Conservation (phyloP, 2,329 filamentous ascomycete genomes). For the Diaporthe ampelina region DNA sequence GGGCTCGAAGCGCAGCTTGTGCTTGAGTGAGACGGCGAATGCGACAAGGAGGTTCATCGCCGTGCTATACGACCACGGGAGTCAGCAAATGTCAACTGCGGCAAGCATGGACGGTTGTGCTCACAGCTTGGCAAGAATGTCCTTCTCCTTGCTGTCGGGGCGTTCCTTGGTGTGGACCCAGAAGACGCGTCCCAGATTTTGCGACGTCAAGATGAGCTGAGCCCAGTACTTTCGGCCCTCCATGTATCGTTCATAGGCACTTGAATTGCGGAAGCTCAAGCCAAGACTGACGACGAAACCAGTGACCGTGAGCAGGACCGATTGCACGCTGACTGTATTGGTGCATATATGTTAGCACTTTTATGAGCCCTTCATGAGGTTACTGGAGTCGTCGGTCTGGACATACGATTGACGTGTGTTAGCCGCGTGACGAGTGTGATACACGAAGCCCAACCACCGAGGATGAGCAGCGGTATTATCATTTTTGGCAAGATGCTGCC, state of each 20-base stretch:
- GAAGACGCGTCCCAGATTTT: slow-evolving; percentile 81
- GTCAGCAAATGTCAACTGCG: slow-evolving; percentile 23
- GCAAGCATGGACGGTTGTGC: slow-evolving; percentile 24
- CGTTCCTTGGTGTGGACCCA: slow-evolving; percentile 83
- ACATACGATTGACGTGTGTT: slow-evolving; percentile 37
- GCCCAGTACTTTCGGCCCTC: slow-evolving; percentile 71
- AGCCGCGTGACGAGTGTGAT: slow-evolving; percentile 69
- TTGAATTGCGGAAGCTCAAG: slow-evolving; percentile 82
- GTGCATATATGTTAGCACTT: background rate
- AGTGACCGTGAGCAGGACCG: slow-evolving; percentile 83
- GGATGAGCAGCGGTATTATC: slow-evolving; percentile 76
- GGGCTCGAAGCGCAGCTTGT: slow-evolving; percentile 81
- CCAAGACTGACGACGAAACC: slow-evolving; percentile 87
- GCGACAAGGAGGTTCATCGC: slow-evolving; percentile 79
- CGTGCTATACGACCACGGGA: slow-evolving; percentile 51
- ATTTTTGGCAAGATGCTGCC: slow-evolving; percentile 81
- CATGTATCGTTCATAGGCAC: slow-evolving; percentile 78
- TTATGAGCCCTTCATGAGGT: no score
- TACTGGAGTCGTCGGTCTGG: background rate
- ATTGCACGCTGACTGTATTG: slow-evolving; percentile 66
- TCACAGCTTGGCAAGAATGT: slow-evolving; percentile 74
- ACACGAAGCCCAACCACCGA: slow-evolving; percentile 75
- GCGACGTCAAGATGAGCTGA: slow-evolving; percentile 70
- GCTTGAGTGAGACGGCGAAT: slow-evolving; percentile 78
- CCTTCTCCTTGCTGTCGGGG: slow-evolving; percentile 70